Conservation (phyloP, 495 filamentous ascomycete genomes). For the Staphylotrichum longicolle region DNA sequence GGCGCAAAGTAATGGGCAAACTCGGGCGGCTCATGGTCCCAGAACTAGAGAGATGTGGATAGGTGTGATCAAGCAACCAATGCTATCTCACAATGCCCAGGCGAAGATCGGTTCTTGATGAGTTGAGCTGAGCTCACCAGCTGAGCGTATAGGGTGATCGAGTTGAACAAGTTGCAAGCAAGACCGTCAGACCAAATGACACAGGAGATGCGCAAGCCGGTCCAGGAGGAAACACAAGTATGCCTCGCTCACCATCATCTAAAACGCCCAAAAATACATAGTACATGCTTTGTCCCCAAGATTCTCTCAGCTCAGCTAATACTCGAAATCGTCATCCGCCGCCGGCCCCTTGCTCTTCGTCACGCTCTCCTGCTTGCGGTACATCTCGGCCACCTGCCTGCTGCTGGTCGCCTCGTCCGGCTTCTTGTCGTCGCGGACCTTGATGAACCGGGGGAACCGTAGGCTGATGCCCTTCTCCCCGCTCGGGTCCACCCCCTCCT, state of each 20-base stretch:
- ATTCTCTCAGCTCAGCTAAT: conserved; percentile 46
- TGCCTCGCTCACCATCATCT: not conserved
- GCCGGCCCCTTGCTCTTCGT: conserved; percentile 69
- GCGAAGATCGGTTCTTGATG: too few relatives aligned
- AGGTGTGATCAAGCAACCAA: too few relatives aligned
- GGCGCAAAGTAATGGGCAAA: conserved; percentile 5
- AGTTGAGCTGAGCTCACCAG: too few relatives aligned
- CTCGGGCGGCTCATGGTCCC: not conserved
- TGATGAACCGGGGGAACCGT: conserved; percentile 89
- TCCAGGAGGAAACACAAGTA: not conserved
- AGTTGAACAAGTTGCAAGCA: too few relatives aligned
- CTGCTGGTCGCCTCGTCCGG: conserved; percentile 83
- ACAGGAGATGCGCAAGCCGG: too few relatives aligned
- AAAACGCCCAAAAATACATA: not conserved
- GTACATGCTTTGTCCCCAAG: not conserved
- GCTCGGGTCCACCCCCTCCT: conserved; percentile 62
- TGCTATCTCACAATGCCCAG: too few relatives aligned
- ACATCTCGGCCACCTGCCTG: conserved; percentile 91
- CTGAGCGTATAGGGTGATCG: too few relatives aligned
- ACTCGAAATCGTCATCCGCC: conserved; percentile 98
- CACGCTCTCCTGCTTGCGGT: conserved; percentile 87
- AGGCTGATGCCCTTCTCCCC: conserved; percentile 83
- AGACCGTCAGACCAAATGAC: too few relatives aligned
- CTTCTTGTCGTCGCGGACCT: conserved; percentile 89
- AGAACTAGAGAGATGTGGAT: not conserved